These are phyloP conservation scores for Aureobasidium sp. DNA, from an alignment of 2,329 filamentous ascomycete species.

Conservation along the genomic window DNA sequence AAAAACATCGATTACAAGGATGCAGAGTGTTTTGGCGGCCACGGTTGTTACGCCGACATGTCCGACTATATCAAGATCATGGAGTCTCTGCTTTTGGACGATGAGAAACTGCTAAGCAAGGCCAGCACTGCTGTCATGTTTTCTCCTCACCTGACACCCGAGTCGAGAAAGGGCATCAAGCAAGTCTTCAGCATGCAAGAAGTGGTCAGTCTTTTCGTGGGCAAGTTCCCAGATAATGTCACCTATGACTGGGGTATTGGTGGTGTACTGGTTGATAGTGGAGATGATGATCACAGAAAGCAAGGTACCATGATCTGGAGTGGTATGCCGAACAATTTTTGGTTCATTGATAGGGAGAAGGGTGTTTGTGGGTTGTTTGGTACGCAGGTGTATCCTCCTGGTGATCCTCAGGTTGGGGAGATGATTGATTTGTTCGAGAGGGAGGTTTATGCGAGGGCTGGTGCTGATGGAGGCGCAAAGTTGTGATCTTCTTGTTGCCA, in stretches of 20 bases:
- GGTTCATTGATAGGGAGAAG: slow-evolving; percentile 33
- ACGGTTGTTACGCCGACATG: slow-evolving; percentile 28
- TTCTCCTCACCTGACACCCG: slow-evolving; percentile 37
- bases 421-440: slow-evolving; percentile 35
- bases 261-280: slow-evolving; percentile 35
- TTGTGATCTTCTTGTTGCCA: neutral
- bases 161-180: slow-evolving; percentile 23
- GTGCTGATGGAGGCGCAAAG: neutral
- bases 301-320: slow-evolving; percentile 39
- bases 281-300: slow-evolving; percentile 33
- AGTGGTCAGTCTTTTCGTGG: slow-evolving; percentile 29
- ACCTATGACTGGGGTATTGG: slow-evolving; percentile 36
- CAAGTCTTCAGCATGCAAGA: slow-evolving; percentile 26
- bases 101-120: slow-evolving; percentile 41
- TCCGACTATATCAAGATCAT: slow-evolving; percentile 41
- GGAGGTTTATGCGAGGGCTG: slow-evolving; percentile 31
- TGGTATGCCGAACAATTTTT: slow-evolving; percentile 42
- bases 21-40: slow-evolving; percentile 30
- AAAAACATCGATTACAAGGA: slow-evolving; percentile 22
- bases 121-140: slow-evolving; percentile 42
- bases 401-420: slow-evolving; percentile 31
- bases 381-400: slow-evolving; percentile 38
- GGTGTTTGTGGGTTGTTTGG: slow-evolving; percentile 39
- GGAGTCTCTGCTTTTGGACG: slow-evolving; percentile 42
- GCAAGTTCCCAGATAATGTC: slow-evolving; percentile 26